Evolutionary conservation across 2,329 filamentous ascomycete species (phyloP).

Genomic region (Colletotrichum scovillei): DNA sequence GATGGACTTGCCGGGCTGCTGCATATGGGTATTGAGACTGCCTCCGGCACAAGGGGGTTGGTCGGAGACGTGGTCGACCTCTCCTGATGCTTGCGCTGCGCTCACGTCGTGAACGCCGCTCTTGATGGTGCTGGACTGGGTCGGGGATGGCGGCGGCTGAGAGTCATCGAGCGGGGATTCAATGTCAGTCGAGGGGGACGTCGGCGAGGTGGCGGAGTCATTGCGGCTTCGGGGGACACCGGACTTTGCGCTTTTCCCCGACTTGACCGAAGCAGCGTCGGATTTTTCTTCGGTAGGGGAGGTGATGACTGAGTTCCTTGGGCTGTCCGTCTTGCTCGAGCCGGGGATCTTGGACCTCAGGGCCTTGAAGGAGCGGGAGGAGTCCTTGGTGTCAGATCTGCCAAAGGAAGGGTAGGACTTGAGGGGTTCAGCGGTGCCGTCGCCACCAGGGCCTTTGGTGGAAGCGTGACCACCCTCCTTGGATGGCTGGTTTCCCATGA

Average conservation of each 20-base stretch:
- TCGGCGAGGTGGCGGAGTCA: conserved; percentile 55
- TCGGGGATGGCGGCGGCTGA: conserved; percentile 84
- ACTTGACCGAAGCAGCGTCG: conserved; percentile 81
- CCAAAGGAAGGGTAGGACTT: conserved; percentile 93
- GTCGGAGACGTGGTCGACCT: conserved; percentile 95
- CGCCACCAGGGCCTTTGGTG: conserved; percentile 60
- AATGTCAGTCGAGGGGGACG: conserved; percentile 49
- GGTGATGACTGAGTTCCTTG: conserved; percentile 78
- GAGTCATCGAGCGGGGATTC: conserved; percentile 61
- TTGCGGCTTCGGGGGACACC: conserved; percentile 58
- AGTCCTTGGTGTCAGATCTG: conserved; percentile 93
- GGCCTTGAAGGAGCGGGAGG: conserved; percentile 84
- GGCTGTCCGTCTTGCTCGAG: conserved; percentile 79
- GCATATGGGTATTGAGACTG: conserved; percentile 66
- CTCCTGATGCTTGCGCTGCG: conserved; percentile 85
- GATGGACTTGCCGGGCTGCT: conserved; percentile 88
- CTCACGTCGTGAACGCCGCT: conserved; percentile 77
- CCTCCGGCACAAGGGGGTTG: conserved; percentile 79
- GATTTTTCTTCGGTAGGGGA: conserved; percentile 77
- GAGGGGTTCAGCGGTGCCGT: conserved; percentile 65
- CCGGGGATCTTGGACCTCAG: conserved; percentile 92
- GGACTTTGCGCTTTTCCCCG: conserved; percentile 70
- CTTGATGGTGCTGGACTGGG: conserved; percentile 80
- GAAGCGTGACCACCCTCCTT: conserved; percentile 63
- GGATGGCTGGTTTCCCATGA: conserved; percentile 83